Evolutionary conservation across 2,329 filamentous ascomycete genomes (phyloP), one percentile per base, ranked within the genome.

Genomic region (Coniochaeta sp.): DNA sequence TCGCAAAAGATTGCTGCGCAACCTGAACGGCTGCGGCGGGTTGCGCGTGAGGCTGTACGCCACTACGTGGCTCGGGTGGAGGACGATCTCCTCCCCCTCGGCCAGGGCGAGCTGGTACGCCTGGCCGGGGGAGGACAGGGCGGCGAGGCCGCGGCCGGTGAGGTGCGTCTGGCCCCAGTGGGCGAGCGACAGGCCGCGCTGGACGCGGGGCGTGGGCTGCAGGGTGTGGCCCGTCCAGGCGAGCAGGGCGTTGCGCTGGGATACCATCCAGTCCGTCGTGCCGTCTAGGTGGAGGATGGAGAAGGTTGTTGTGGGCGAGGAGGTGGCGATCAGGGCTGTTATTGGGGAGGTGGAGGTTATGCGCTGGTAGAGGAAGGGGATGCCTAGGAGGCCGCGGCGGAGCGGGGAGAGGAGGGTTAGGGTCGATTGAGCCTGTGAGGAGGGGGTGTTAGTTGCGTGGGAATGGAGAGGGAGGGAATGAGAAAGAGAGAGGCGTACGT

Each of bases 161-260:
- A 96, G 76, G 57, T 88, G 81, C 12, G 92, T 91, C 71, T 83
- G 94, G 60, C 94, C 94, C 92, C 92, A 97, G 65, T 96, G 86
- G 45, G 90, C 84, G 49, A 96, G 64, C 52, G 87, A 85, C 64
- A 96, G 78, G 57, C 80, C 79, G 40, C 78, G 79, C 61, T 91
- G 91, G 57, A 95, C 76, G 46, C 83, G 85, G 3, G 91, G 89
- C 31, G 83, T 84, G 42, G 94, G 78, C 14, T 77, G 76, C 51
- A 99, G 76, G 1, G 89, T 91, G 66, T 95, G 89, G 26, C 94
- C 94, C 0, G 92, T 96, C 94, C 94, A 99, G 51, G 94, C 94
- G n/a, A 97, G 77, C 51, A 99, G 76, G 1, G 91, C 91, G 58
- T 89, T 86, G 56, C 89, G 81, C 66, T 97, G 91, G 6, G 89